Percentiles rank a stretch among this genome's conserved stretches.
These are phyloP conservation scores for Polychaeton citri DNA, from an alignment of 2,329 filamentous ascomycete genomes.

Conservation along the genomic window DNA sequence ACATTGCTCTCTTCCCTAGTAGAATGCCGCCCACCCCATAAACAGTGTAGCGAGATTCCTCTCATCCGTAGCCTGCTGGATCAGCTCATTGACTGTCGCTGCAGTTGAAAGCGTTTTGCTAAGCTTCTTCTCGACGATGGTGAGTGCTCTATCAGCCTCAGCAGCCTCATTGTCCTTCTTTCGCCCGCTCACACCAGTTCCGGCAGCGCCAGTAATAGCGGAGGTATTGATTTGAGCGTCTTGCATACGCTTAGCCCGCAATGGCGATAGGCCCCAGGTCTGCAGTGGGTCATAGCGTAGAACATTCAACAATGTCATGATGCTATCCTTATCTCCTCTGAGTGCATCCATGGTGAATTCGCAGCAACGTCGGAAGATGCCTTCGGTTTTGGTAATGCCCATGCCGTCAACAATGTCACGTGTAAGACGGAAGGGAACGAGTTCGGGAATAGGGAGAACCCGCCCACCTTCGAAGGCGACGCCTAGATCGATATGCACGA, in stretches of 20 bases:
- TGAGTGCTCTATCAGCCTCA: constrained; percentile 83
- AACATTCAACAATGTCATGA: constrained; percentile 97
- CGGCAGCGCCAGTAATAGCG: constrained; percentile 21
- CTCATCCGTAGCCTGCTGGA: constrained; percentile 90
- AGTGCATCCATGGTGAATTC: constrained; percentile 94
- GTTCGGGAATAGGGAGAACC: constrained; percentile 86
- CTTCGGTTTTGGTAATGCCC: constrained; percentile 89
- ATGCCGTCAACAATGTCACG: constrained; percentile 94
- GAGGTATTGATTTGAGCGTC: constrained; percentile 44
- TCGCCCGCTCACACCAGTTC: constrained; percentile 22
- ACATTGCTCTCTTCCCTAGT: no score
- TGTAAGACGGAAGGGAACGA: constrained; percentile 89
- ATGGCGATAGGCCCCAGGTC: constrained; percentile 76
- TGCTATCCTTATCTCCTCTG: constrained; percentile 87
- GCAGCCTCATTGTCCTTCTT: constrained; percentile 43
- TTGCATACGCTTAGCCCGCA: constrained; percentile 54
- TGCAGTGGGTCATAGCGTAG: constrained; percentile 96
- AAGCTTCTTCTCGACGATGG: constrained; percentile 90
- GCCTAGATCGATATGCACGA: constrained; percentile 92
- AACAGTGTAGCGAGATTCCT: constrained; percentile 84
- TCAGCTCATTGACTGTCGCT: constrained; percentile 91
- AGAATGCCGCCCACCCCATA: constrained; percentile 22
- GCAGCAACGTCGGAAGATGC: constrained; percentile 93
- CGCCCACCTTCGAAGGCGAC: constrained; percentile 95
- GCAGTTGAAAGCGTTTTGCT: constrained; percentile 86